phyloP scores from a whole-genome alignment of 2,329 filamentous ascomycete species.

The Penicillium thymicola region DNA sequence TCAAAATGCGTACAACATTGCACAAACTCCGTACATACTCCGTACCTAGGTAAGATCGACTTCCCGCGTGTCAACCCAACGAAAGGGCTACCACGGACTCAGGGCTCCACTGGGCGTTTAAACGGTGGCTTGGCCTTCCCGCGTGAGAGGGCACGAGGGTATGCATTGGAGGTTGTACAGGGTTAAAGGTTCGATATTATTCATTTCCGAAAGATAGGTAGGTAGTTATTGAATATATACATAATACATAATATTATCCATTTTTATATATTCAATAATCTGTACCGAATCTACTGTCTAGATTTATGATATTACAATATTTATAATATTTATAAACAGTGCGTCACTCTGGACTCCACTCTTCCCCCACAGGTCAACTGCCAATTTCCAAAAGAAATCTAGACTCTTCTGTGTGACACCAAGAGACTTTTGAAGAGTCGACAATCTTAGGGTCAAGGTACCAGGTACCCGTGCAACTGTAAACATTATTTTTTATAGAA shows the following conservation, averaged over 20 bases:
- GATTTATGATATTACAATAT: not conserved
- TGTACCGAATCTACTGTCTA: too few species aligned
- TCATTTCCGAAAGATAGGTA: not conserved
- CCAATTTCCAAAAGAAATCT: conserved; percentile 8
- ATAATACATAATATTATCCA: too few species aligned
- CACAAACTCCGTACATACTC: too few species aligned
- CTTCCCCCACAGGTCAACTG: conserved; percentile 7
- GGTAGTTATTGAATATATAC: too few species aligned
- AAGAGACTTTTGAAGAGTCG: not conserved
- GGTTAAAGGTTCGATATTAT: not conserved
- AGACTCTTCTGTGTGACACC: conserved; percentile 6
- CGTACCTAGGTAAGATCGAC: conserved; percentile 14
- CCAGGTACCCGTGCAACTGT: conserved; percentile 19
- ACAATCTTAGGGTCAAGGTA: conserved; percentile 11
- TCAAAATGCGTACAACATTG: conserved; percentile 1
- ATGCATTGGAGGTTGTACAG: not conserved
- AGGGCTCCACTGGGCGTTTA: conserved; percentile 22
- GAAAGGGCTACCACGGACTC: not conserved
- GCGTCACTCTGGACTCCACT: not conserved
- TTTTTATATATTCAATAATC: too few species aligned
- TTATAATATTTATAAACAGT: not conserved
- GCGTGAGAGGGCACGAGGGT: conserved; percentile 10
- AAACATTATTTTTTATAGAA: too few species aligned
- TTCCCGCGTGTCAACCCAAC: conserved; percentile 22
- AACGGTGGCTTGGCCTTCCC: conserved; percentile 16